Conservation (phyloP, 2,329 filamentous ascomycete genomes). For the Colletotrichum simmondsii region DNA sequence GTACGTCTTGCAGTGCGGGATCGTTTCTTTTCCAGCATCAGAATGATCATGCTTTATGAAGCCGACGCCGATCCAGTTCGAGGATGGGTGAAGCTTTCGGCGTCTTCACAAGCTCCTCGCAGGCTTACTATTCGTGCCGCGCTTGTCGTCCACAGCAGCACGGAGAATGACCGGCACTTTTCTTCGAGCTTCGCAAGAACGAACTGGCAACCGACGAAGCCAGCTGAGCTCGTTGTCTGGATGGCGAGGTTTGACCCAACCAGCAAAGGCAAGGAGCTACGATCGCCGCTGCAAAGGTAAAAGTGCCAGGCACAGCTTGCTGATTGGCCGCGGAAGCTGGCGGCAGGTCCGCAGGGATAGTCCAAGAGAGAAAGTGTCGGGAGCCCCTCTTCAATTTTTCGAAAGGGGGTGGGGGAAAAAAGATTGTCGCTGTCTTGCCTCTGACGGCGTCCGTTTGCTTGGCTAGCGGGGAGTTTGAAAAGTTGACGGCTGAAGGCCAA, state of each 20-base stretch:
- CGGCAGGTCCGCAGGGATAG: slow-evolving; percentile 43
- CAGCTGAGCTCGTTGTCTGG: slow-evolving; percentile 12
- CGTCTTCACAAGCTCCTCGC: not conserved
- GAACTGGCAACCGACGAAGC: slow-evolving; percentile 22
- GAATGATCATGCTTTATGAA: not conserved
- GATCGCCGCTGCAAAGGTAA: slow-evolving; percentile 38
- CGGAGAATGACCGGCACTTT: slow-evolving; percentile 22
- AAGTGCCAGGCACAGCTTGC: slow-evolving; percentile 51
- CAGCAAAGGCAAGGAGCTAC: slow-evolving; percentile 5
- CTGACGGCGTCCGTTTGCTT: slow-evolving; percentile 19
- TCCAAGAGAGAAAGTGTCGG: slow-evolving; percentile 25
- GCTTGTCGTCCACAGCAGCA: not conserved
- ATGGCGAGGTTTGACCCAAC: not conserved
- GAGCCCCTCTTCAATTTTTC: slow-evolving; percentile 35
- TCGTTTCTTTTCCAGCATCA: not conserved
- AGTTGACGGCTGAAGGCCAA: not conserved
- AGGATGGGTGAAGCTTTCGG: not conserved
- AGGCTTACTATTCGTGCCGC: slow-evolving; percentile 20
- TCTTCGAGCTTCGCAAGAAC: not conserved
- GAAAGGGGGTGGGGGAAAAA: slow-evolving; percentile 25
- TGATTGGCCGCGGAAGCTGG: slow-evolving; percentile 52
- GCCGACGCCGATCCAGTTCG: not conserved
- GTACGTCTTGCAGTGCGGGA: not conserved
- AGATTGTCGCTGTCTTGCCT: slow-evolving; percentile 35
- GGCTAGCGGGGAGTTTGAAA: slow-evolving; percentile 3